Base-by-base conservation (phyloP, 441 rosid genomes). In the Bocquillonia castaneifolia region DNA sequence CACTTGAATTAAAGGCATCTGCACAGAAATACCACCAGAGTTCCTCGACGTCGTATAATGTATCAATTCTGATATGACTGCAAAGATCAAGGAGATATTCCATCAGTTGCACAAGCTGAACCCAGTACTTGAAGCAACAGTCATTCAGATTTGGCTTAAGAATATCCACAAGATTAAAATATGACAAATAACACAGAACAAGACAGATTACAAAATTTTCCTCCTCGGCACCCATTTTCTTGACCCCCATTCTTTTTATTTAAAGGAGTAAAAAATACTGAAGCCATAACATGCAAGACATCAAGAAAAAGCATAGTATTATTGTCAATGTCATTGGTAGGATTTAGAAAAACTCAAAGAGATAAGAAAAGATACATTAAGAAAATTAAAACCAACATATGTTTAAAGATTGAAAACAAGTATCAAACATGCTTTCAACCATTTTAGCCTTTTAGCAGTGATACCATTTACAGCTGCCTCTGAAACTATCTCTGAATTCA, bases 401-500 rank as follows among this genome's bases (percentile, higher is more conserved):
- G n/a, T n/a, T n/a, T n/a, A n/a, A n/a, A n/a, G n/a, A n/a, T n/a
- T n/a, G n/a, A n/a, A n/a, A n/a, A n/a, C 37, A 64, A 17, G 37
- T 13, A 23, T 6, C 58, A 52, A 37, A 65, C 22, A 53, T 20
- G 28, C 22, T 44, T 44, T 20, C 70, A 57, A 42, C 44, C 54
- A 45, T 39, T 31, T 56, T 48, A 72, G 68, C 36, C 58, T 67
- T 69, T 67, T 25, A 59, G 58, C 39, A 53, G 73, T 53, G 64
- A 80, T 94, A 94, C 97, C 99, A 82, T 92, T 94, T 37, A 95
- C 97, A 77, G 97, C 85, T 53, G 97, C 99, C 88, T 92, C 99
- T 10, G 98, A 91, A 56, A 90, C 92, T 63, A 89, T 78, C 73
- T 92, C 96, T 63, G 96, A 79, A 74, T 81, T 88, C 83, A 95